phyloP scores from a whole-genome alignment of 129 eudicot genomes.

The Ambrosia artemisiifolia region DNA sequence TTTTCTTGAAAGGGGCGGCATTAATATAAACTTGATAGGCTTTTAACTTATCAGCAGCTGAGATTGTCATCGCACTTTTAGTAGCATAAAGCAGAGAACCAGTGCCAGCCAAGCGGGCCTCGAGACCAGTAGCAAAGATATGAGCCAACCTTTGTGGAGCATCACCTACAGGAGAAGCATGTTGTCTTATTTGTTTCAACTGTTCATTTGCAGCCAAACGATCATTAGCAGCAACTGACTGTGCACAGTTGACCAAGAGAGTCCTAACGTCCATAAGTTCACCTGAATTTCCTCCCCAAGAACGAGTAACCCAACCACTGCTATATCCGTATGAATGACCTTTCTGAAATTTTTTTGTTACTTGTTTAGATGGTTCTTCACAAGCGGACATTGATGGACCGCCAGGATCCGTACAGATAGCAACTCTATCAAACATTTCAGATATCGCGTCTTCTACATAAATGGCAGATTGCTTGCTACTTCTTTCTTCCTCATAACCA shows the following conservation, averaged over 20 bases:
- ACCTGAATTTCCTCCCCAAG: slow-evolving; percentile 25
- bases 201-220: slow-evolving; percentile 37
- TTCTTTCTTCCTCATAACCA: slow-evolving; percentile 32
- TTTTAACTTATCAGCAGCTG: slow-evolving; percentile 50
- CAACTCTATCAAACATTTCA: slow-evolving; percentile 36
- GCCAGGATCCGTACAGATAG: slow-evolving; percentile 34
- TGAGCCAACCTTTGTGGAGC: slow-evolving; percentile 56
- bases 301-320: slow-evolving; percentile 40
- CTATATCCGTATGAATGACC: slow-evolving; percentile 24
- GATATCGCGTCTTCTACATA: slow-evolving; percentile 33
- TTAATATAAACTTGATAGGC: slow-evolving; percentile 41
- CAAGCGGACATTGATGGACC: slow-evolving; percentile 17
- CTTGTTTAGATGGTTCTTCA: slow-evolving; percentile 15
- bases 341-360: slow-evolving; percentile 24
- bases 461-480: slow-evolving; percentile 51
- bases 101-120: slow-evolving; percentile 66
- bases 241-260: slow-evolving; percentile 61
- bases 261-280: slow-evolving; percentile 54
- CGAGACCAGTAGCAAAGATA: slow-evolving; percentile 51
- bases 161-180: slow-evolving; percentile 64
- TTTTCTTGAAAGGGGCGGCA: slow-evolving; percentile 45
- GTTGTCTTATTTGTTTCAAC: slow-evolving; percentile 49
- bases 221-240: slow-evolving; percentile 44
- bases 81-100: slow-evolving; percentile 49
- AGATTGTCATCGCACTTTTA: slow-evolving; percentile 15